phyloP scores from a whole-genome alignment of 179 eudicot genomes.

The Spergularia azorica region DNA sequence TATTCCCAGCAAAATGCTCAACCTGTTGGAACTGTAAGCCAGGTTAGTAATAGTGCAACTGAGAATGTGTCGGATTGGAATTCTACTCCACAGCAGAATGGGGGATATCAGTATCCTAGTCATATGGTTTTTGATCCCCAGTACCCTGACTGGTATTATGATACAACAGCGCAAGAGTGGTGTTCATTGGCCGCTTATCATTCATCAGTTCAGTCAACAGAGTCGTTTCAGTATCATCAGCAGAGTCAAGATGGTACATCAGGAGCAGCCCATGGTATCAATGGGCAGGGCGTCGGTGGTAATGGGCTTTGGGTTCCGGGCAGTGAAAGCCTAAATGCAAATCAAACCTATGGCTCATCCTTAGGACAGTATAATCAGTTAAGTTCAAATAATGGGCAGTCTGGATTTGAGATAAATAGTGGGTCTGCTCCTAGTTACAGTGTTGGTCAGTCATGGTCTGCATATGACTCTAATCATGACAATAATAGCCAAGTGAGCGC shows the following conservation, averaged over 20 bases:
- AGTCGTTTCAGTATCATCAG: conserved; percentile 38
- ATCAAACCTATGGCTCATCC: conserved; percentile 43
- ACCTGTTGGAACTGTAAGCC: conserved; percentile 49
- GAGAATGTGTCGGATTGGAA: conserved; percentile 31
- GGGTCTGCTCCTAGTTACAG: conserved; percentile 28
- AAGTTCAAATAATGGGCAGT: conserved; percentile 42
- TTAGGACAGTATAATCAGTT: conserved; percentile 41
- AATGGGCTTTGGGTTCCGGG: conserved; percentile 32
- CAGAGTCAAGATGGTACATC: conserved; percentile 45
- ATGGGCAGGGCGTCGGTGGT: conserved; percentile 30
- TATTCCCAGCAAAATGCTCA: conserved; percentile 65
- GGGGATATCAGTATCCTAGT: conserved; percentile 56
- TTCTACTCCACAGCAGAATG: conserved; percentile 43
- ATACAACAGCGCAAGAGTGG: conserved; percentile 74
- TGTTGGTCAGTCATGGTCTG: conserved; percentile 36
- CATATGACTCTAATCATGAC: conserved; percentile 30
- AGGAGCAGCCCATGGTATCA: conserved; percentile 30
- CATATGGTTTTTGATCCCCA: conserved; percentile 89
- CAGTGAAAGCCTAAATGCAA: conserved; percentile 35
- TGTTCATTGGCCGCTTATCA: conserved; percentile 53
- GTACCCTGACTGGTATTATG: conserved; percentile 97
- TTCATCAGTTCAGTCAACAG: conserved; percentile 41
- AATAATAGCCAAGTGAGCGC: conserved; percentile 38
- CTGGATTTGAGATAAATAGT: conserved; percentile 38
- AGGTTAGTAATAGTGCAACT: conserved; percentile 26